phyloP scores from a whole-genome alignment of 1,284 basidiomycete genomes.

The Puccinia hordei region DNA sequence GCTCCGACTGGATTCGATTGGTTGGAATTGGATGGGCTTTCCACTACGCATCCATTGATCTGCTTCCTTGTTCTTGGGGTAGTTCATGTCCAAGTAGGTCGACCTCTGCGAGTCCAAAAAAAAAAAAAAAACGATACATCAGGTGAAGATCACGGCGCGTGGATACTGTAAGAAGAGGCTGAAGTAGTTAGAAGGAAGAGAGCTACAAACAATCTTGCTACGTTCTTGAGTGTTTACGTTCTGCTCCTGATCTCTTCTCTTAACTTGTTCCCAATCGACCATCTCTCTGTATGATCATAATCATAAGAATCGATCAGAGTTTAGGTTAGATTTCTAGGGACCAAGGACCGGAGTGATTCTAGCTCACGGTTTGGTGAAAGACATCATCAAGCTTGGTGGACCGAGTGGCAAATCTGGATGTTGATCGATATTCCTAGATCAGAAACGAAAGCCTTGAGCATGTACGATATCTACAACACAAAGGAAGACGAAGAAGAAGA shows the following conservation, averaged over 20 bases:
- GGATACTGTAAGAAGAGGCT: too few species aligned
- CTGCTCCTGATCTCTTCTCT: slow-evolving; percentile 51
- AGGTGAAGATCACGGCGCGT: too few species aligned
- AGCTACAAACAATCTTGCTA: slow-evolving; percentile 37
- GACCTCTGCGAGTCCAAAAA: neutral
- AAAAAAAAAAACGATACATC: too few species aligned
- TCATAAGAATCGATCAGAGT: neutral
- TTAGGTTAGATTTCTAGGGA: neutral
- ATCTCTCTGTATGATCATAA: slow-evolving; percentile 27
- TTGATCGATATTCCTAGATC: slow-evolving; percentile 49
- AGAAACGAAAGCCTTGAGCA: neutral
- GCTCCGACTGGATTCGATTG: slow-evolving; percentile 5
- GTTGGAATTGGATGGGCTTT: slow-evolving; percentile 30
- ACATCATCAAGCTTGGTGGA: slow-evolving; percentile 53
- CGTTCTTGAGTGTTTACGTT: slow-evolving; percentile 37
- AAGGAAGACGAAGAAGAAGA: too few species aligned
- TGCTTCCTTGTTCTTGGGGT: slow-evolving; percentile 22
- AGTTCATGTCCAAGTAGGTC: slow-evolving; percentile 27
- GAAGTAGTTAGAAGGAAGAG: neutral
- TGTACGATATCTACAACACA: too few species aligned
- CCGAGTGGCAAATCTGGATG: slow-evolving; percentile 52
- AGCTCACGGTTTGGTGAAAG: slow-evolving; percentile 28
- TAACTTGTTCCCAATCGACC: slow-evolving; percentile 44
- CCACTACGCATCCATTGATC: slow-evolving; percentile 38
- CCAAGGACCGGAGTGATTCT: neutral